Base-by-base conservation (phyloP, 2,329 filamentous ascomycete species). In the Pseudopyricularia cyperi region DNA sequence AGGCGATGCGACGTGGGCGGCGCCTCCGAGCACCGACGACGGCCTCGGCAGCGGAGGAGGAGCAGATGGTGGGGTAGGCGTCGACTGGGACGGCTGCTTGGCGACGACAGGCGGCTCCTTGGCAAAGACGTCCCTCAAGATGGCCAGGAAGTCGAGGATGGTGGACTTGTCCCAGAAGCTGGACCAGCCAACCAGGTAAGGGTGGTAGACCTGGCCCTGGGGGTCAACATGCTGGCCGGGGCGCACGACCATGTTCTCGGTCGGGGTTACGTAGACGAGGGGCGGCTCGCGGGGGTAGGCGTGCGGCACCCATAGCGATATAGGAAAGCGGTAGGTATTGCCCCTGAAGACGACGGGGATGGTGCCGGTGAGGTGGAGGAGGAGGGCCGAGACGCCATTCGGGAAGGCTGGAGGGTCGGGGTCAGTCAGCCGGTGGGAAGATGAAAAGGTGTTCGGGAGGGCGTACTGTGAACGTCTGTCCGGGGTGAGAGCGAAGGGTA, bases 151-250 rank as follows among this genome's bases (percentile, higher is more conserved):
- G 62, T 95, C 89, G 42, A 85, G 71, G 3, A 96, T 71, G 32
- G 82, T 90, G 1, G 88, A 94, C 72, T 89, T 91, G 79, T 95
- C 88, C 86, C 87, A 93, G 60, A 87, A 91, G 58, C 88, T 82
- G 32, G 77, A 72, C 93, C 93, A 98, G 56, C 89, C 83, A 32
- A 89, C 87, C 47, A 98, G 72, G 65, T 97, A 98, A 35, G 93
- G 93, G 65, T 98, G 93, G 65, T 97, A 98, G 57, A 97, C 80
- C 64, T 87, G 84, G 26, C 93, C 93, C 62, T 97, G 91, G 5
- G 87, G 83, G 62, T 93, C 89, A 55, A 98, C 89, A 71, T 98
- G 89, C 64, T 98, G 93, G 1, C 93, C 93, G 1, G 90, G 89
- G 19, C 91, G 79, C 42, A 98, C 84, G 57, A 86, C 70, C 89